These are phyloP conservation scores for Stenocarpella maydis DNA, from an alignment of 2,329 filamentous ascomycete genomes.

Conservation along the genomic window DNA sequence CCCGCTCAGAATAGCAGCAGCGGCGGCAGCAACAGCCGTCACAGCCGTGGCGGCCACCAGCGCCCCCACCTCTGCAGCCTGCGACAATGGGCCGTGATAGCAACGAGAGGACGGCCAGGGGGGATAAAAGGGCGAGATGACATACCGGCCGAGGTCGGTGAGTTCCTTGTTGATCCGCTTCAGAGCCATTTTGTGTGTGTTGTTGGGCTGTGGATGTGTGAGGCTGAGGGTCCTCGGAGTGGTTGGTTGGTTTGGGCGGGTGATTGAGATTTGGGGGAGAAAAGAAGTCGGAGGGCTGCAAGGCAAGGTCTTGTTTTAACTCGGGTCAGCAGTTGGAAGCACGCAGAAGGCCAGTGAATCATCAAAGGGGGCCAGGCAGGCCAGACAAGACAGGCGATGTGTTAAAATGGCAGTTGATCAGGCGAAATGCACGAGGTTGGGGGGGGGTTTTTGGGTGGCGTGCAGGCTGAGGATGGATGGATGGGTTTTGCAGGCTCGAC, in stretches of 20 bases:
- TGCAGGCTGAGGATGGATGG: slow-evolving; percentile 1
- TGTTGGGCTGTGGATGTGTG: slow-evolving; percentile 40
- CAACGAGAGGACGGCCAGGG: slow-evolving; percentile 35
- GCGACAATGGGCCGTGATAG: slow-evolving; percentile 38
- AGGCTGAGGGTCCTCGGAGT: slow-evolving; percentile 29
- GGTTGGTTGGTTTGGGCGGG: slow-evolving; percentile 34
- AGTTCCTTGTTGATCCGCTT: slow-evolving; percentile 97
- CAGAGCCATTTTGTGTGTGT: slow-evolving; percentile 73
- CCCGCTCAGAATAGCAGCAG: slow-evolving; percentile 28
- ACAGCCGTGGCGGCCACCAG: neutral
- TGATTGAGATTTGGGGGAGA: slow-evolving; percentile 24
- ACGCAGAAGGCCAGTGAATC: slow-evolving; percentile 41
- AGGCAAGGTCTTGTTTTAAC: slow-evolving; percentile 26
- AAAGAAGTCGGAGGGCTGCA: slow-evolving; percentile 24
- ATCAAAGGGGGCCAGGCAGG: slow-evolving; percentile 12
- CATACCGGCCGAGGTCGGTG: slow-evolving; percentile 87
- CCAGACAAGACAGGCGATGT: neutral
- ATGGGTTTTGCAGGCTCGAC: neutral
- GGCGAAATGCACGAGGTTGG: neutral
- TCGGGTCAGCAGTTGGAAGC: slow-evolving; percentile 33
- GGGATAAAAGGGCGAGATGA: slow-evolving; percentile 39
- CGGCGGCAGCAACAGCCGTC: neutral
- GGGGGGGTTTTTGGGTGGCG: neutral
- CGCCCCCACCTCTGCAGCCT: slow-evolving; percentile 37
- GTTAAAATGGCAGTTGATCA: neutral